Percentiles rank a stretch among this genome's conserved stretches.
Conservation (phyloP, 2,329 filamentous ascomycete genomes). For the Metarhizium guizhouense region DNA sequence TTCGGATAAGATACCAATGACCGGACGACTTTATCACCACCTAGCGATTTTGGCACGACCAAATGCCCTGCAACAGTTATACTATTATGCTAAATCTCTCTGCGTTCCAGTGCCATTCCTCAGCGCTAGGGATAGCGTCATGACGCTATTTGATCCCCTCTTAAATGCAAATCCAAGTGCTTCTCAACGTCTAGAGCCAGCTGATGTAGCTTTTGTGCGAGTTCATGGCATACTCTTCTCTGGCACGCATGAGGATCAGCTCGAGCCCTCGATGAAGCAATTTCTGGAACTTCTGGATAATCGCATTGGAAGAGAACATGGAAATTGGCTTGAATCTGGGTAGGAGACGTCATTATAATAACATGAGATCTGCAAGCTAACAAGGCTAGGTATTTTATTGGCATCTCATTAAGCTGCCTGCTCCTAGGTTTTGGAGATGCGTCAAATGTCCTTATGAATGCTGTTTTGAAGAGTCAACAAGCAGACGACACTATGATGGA, state of each 20-base stretch:
- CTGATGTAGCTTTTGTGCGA: slow-evolving; percentile 55
- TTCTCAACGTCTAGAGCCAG: slow-evolving; percentile 16
- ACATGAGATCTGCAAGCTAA: neutral
- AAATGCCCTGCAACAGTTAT: slow-evolving; percentile 61
- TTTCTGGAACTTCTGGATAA: slow-evolving; percentile 47
- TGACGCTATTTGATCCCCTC: slow-evolving; percentile 58
- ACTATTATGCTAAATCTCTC: slow-evolving; percentile 62
- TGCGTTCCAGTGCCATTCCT: slow-evolving; percentile 59
- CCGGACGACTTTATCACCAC: slow-evolving; percentile 80
- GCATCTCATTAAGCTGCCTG: slow-evolving; percentile 21
- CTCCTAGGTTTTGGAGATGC: slow-evolving; percentile 27
- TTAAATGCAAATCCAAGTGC: slow-evolving; percentile 19
- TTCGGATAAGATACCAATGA: slow-evolving; percentile 64
- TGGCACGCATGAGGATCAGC: slow-evolving; percentile 34
- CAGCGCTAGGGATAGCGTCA: slow-evolving; percentile 60
- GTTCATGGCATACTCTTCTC: slow-evolving; percentile 58
- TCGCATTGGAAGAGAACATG: slow-evolving; percentile 42
- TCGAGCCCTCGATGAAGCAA: slow-evolving; percentile 32
- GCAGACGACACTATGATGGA: slow-evolving; percentile 14
- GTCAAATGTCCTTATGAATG: slow-evolving; percentile 36
- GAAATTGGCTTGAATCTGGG: slow-evolving; percentile 43
- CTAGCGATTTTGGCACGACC: slow-evolving; percentile 70
- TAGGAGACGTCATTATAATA: slow-evolving; percentile 9
- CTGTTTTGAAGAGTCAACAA: slow-evolving; percentile 19
- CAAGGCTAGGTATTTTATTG: slow-evolving; percentile 22